phyloP scores from a whole-genome alignment of 352 stramenopile species.

The Phytopythium cucurbitacearum region DNA sequence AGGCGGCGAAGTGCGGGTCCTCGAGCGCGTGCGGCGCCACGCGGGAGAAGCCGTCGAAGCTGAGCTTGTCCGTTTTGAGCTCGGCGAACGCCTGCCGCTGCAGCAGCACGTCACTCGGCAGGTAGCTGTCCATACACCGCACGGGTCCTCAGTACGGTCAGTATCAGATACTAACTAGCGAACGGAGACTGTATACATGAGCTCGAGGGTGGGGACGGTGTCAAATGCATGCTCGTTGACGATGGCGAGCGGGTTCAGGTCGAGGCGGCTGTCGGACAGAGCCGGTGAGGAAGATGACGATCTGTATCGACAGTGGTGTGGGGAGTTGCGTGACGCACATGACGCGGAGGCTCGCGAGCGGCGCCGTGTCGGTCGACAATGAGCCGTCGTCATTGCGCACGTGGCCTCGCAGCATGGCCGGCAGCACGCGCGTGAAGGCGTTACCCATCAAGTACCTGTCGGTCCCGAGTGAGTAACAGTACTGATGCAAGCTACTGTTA shows the following conservation, averaged over 20 bases:
- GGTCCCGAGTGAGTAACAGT: slow-evolving; percentile 2
- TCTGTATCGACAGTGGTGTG: neutral
- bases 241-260: slow-evolving; percentile 66
- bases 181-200: slow-evolving; percentile 37
- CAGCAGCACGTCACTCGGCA: slow-evolving; percentile 73
- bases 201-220: slow-evolving; percentile 39
- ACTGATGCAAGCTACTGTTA: slow-evolving; percentile 10
- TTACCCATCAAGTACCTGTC: slow-evolving; percentile 65
- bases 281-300: slow-evolving; percentile 5
- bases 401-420: slow-evolving; percentile 66
- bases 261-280: slow-evolving; percentile 38
- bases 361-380: slow-evolving; percentile 33
- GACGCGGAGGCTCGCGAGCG: slow-evolving; percentile 59
- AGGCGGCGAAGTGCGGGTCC: slow-evolving; percentile 62
- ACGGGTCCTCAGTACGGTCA: neutral
- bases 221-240: slow-evolving; percentile 78
- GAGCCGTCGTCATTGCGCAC: slow-evolving; percentile 43
- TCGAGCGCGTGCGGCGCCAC: slow-evolving; percentile 46
- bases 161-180: neutral
- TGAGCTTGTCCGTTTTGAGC: slow-evolving; percentile 65
- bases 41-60: slow-evolving; percentile 61
- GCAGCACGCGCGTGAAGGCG: slow-evolving; percentile 55
- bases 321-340: slow-evolving; percentile 34
- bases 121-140: slow-evolving; percentile 25
- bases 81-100: slow-evolving; percentile 70